phyloP scores from a whole-genome alignment of 495 filamentous ascomycete species.

The Xylaria cubensis region DNA sequence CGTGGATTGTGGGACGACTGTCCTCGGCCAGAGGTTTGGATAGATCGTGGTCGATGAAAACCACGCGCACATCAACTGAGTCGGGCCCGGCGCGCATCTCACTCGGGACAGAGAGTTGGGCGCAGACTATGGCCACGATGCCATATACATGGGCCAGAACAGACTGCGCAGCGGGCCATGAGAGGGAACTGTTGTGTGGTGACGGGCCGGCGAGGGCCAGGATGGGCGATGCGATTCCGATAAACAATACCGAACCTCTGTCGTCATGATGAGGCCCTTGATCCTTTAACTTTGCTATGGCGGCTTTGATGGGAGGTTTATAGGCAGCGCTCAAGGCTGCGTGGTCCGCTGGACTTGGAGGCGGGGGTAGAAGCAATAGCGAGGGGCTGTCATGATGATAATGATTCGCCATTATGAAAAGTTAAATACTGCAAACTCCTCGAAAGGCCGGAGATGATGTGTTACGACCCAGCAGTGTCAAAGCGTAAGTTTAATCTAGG shows the following conservation, averaged over 20 bases:
- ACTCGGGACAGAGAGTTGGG: conserved; percentile 64
- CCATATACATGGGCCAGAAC: conserved; percentile 80
- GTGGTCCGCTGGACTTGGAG: conserved; percentile 55
- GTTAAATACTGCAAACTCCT: not conserved
- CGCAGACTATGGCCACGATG: conserved; percentile 71
- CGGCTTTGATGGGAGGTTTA: conserved; percentile 56
- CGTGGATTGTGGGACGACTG: conserved; percentile 39
- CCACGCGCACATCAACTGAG: conserved; percentile 77
- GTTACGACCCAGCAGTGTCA: not conserved
- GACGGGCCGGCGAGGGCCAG: conserved; percentile 53
- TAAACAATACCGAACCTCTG: conserved; percentile 52
- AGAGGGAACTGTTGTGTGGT: conserved; percentile 57
- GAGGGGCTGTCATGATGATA: conserved; percentile 59
- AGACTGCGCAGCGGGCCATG: conserved; percentile 67
- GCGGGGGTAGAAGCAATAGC: conserved; percentile 64
- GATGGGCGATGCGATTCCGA: conserved; percentile 61
- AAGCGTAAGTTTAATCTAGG: not conserved
- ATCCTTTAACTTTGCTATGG: conserved; percentile 52
- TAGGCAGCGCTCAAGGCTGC: conserved; percentile 62
- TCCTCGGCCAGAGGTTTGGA: conserved; percentile 41
- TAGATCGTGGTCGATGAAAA: conserved; percentile 70
- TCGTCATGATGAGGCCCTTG: conserved; percentile 33
- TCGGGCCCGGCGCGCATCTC: conserved; percentile 65
- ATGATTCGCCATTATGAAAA: conserved; percentile 15
- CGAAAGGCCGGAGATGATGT: not conserved